Base-by-base conservation (phyloP, 1,284 basidiomycete genomes). In the Ustilago trichophora region DNA sequence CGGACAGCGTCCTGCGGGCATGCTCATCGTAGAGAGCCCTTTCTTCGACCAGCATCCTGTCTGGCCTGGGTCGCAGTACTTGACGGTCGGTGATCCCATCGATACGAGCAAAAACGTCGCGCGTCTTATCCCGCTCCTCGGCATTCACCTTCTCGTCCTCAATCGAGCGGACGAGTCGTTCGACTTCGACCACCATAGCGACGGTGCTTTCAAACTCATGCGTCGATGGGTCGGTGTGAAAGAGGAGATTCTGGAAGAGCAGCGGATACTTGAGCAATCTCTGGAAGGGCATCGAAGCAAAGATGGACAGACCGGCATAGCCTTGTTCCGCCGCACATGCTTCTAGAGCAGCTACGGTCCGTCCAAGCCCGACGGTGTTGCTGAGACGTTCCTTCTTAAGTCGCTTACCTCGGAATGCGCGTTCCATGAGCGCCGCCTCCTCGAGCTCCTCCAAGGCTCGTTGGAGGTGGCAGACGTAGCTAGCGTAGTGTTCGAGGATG, bases 141-240 rank as follows among this genome's bases (percentile, higher is more conserved):
- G 91, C 91, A 79, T 91, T 90, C 45, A 93, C 91, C 86, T 98
- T 98, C 83, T 98, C 93, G 78, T 97, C 93, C 82, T 98, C 95
- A 58, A 98, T 97, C 53, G 90, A 91, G 42, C 94, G 87, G 34
- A 98, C 93, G 71, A 98, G 94, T 12, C 87, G 88, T 83, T 98
- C 94, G 13, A 98, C 92, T 80, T 97, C 93, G 21, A 93, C 92
- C 0, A 97, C 93, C 92, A 98, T 95, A 77, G 90, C 89, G 35
- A 97, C 85, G 4, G 93, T 96, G 75, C 90, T 91, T 80, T 98
- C 95, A 78, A 97, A 98, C 83, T 98, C 95, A 78, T 90, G 93
- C 2, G 93, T 93, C 68, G 92, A 94, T 1, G 95, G 93, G 77
- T 98, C 95, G 9, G 95, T 96, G 82, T 95, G 75, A 44, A 75